Percentiles rank a stretch among this genome's conserved stretches.
These are phyloP conservation scores for Epichloe gansuensis DNA, from an alignment of 2,329 filamentous ascomycete genomes.

Conservation along the genomic window DNA sequence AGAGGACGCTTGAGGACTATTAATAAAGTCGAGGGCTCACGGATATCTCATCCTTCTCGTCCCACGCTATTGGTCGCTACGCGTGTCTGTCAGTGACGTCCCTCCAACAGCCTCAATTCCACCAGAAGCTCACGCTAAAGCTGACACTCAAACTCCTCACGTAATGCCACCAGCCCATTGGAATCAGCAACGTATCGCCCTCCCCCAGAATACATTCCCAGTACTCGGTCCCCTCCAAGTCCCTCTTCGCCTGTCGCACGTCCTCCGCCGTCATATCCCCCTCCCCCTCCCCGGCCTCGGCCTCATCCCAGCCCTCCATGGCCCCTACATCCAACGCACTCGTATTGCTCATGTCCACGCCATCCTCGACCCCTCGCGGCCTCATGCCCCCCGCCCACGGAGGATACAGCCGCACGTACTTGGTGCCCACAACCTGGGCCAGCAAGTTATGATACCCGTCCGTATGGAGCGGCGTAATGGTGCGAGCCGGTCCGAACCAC, in stretches of 20 bases:
- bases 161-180: conserved; percentile 97
- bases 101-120: conserved; percentile 38
- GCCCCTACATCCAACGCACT: conserved; percentile 64
- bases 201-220: conserved; percentile 67
- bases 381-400: conserved; percentile 48
- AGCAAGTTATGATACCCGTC: conserved; percentile 92
- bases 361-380: conserved; percentile 49
- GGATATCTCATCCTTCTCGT: too few relatives aligned
- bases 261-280: conserved; percentile 13
- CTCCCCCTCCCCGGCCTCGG: conserved; percentile 22
- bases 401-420: conserved; percentile 82
- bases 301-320: conserved; percentile 46
- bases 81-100: too few relatives aligned
- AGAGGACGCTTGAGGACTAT: conserved; percentile 18
- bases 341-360: conserved; percentile 88
- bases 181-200: conserved; percentile 81
- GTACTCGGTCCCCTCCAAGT: conserved; percentile 49
- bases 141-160: conserved; percentile 74
- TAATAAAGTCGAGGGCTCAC: too few relatives aligned
- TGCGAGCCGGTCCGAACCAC: conserved; percentile 81
- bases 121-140: conserved; percentile 97
- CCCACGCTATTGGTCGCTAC: too few relatives aligned
- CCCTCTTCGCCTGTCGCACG: conserved; percentile 25
- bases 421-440: conserved; percentile 75
- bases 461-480: conserved; percentile 85